Percentiles rank a stretch among this genome's conserved stretches.
Conservation (phyloP, 1,284 basidiomycete species). For the Anthracocystis walkeri region DNA sequence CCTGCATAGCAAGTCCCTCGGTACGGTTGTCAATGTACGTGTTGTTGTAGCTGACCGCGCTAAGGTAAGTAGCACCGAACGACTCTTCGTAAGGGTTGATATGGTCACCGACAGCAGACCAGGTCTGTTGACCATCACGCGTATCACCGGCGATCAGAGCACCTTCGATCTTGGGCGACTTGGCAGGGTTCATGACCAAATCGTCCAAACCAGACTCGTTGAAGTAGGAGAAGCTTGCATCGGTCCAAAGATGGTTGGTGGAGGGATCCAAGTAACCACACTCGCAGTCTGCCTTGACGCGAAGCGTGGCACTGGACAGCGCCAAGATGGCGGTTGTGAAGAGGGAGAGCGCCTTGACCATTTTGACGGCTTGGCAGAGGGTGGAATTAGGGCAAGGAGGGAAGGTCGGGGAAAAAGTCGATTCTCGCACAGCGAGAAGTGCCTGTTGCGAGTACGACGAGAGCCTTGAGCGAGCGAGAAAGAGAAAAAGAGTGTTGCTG, state of each 20-base stretch:
- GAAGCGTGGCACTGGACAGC: conserved; percentile 28
- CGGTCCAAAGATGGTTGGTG: conserved; percentile 60
- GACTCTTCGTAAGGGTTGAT: conserved; percentile 56
- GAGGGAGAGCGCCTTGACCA: conserved; percentile 29
- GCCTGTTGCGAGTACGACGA: neutral
- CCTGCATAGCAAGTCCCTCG: conserved; percentile 53
- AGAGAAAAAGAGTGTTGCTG: neutral
- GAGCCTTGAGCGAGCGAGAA: conserved; percentile 6
- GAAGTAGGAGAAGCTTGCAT: conserved; percentile 60
- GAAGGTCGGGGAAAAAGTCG: neutral
- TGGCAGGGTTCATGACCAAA: conserved; percentile 45
- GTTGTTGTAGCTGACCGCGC: conserved; percentile 53
- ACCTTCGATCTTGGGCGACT: conserved; percentile 46
- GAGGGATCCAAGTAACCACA: conserved; percentile 60
- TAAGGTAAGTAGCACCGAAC: conserved; percentile 51
- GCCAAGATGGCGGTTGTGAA: conserved; percentile 32
- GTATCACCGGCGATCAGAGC: conserved; percentile 33
- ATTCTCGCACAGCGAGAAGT: conserved; percentile 14
- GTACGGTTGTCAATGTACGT: conserved; percentile 48
- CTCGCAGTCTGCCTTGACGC: conserved; percentile 45
- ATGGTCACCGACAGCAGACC: conserved; percentile 49
- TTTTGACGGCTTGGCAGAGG: conserved; percentile 1
- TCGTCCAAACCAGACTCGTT: conserved; percentile 57
- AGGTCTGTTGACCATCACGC: conserved; percentile 48
- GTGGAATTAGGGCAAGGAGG: neutral